These are phyloP conservation scores for Phragmites australis DNA, from an alignment of 176 grass and related monocot genomes.

Conservation along the genomic window DNA sequence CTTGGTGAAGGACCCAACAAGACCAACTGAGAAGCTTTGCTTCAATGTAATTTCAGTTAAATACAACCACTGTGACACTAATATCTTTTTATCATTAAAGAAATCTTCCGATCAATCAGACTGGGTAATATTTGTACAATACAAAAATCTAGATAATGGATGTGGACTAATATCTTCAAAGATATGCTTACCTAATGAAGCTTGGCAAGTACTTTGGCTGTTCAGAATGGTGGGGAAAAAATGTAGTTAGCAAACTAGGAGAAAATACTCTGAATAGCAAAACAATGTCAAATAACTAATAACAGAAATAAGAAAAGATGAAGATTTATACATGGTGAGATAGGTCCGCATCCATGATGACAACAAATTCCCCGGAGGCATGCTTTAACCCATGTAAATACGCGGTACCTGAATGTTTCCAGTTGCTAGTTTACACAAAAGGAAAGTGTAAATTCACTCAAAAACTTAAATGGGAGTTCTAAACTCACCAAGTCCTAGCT, in stretches of 20 bases:
- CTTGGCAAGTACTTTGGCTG: slow-evolving; percentile 97
- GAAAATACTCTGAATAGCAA: not conserved
- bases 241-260: slow-evolving; percentile 35
- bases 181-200: slow-evolving; percentile 81
- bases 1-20: not conserved
- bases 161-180: not conserved
- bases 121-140: not conserved
- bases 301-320: slow-evolving; percentile 29
- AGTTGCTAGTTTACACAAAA: slow-evolving; percentile 26
- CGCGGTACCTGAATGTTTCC: slow-evolving; percentile 70
- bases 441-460: not conserved
- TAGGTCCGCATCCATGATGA: slow-evolving; percentile 96
- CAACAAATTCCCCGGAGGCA: slow-evolving; percentile 81
- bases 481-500: slow-evolving; percentile 84
- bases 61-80: not conserved
- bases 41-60: slow-evolving; percentile 3
- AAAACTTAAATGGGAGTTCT: not conserved
- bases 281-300: not conserved
- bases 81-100: not conserved
- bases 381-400: slow-evolving; percentile 93
- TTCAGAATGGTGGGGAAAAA: slow-evolving; percentile 7
- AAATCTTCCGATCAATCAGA: not conserved
- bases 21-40: not conserved
- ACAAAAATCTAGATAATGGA: not conserved
- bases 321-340: slow-evolving; percentile 79